Evolutionary conservation across 169 alveolate genomes (phyloP).

Genomic region (Plasmodium vivax): DNA sequence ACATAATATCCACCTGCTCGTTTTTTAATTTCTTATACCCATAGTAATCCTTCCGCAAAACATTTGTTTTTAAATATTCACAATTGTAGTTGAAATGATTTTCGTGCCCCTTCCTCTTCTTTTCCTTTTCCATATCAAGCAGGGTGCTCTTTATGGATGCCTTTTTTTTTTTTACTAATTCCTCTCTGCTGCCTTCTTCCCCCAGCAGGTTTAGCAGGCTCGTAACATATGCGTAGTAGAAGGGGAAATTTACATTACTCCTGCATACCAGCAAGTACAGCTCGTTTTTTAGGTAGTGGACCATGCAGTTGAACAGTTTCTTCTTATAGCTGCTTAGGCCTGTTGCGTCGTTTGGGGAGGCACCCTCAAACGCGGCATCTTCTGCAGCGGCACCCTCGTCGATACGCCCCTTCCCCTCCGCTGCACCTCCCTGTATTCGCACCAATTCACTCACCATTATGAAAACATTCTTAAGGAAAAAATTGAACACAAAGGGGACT

Average conservation of each 20-base stretch:
- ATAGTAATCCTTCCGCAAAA: constrained; percentile 27
- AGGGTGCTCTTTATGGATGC: neutral
- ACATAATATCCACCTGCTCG: constrained; percentile 57
- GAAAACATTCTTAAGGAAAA: constrained; percentile 37
- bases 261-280: constrained; percentile 36
- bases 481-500: constrained; percentile 49
- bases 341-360: neutral
- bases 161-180: constrained; percentile 38
- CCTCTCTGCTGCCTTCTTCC: constrained; percentile 37
- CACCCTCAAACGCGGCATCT: neutral
- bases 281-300: constrained; percentile 47
- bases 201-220: constrained; percentile 29
- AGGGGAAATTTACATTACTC: constrained; percentile 24
- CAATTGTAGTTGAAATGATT: neutral
- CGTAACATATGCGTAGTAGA: constrained; percentile 45
- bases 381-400: neutral
- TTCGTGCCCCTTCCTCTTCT: neutral
- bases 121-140: neutral
- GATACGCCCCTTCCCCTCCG: neutral
- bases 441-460: constrained; percentile 17
- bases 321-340: neutral
- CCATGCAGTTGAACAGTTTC: constrained; percentile 13
- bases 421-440: neutral
- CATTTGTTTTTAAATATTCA: constrained; percentile 23
- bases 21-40: constrained; percentile 54